Base-by-base conservation (phyloP, 148 eudicot species). In the Amaranthus hypochondriacus region DNA sequence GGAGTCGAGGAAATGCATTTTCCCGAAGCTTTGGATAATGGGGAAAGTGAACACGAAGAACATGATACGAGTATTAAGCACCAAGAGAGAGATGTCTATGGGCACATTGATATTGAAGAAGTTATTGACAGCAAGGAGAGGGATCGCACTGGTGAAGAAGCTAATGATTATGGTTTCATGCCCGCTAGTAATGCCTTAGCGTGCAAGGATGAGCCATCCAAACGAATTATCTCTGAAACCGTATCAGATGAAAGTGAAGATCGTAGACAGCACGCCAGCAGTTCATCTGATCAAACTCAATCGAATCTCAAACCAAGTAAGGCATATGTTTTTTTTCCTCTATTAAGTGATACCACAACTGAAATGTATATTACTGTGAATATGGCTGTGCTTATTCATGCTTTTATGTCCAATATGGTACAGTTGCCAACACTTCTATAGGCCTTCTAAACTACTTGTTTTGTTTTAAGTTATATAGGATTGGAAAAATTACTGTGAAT, bases 241-340 rank as follows among this genome's bases (percentile, higher is more conserved):
- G 2, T 81, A 70, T 70, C 74, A 56, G 62, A 66, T 72, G 62
- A 55, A 70, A 68, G 76, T 62, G 87, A 81, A 74, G 71, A 70
- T 62, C 73, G 77, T 67, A 86, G 81, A 68, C 65, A 75, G 65
- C 83, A 72, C 51, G 57, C 80, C 47, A 52, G 56, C 51, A 73
- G 76, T 80, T 77, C 80, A 8, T 51, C 53, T 69, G 85, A 82
- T 65, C 81, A 66, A 49, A 76, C 50, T 49, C 81, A 59, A 59
- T 49, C 80, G 52, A 73, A 80, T 80, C 70, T 70, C 50, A 80
- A 78, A 62, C 14, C 69, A 72, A 75, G 91, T 86, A 84, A 86
- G 83, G 71, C 14, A 51, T 54, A 42, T 75, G 62, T 47, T 28
- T 28, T 28, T 28, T 28, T 28, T 28, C 39, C 39, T 28, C 39